phyloP scores from a whole-genome alignment of 345 rosid species.

The Sapria himalayana region DNA sequence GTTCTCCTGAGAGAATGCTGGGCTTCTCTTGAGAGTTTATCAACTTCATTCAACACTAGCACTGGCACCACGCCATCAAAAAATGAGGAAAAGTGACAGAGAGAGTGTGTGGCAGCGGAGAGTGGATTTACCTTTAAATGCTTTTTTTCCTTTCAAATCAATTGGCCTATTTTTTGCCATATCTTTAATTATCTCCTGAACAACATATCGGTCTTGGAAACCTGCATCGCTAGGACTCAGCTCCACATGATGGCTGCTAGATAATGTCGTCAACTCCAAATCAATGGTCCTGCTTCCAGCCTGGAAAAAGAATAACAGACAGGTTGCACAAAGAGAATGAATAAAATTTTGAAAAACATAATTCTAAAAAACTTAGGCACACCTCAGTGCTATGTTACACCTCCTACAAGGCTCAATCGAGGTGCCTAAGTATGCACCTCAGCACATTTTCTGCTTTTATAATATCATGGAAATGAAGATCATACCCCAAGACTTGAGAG shows the following conservation, averaged over 20 bases:
- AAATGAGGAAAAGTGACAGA: neutral
- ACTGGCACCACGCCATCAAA: slow-evolving; percentile 23
- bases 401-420: no score
- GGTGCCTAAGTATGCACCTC: no score
- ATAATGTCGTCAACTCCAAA: slow-evolving; percentile 67
- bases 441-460: no score
- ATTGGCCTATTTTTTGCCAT: slow-evolving; percentile 95
- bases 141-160: slow-evolving; percentile 68
- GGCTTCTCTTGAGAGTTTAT: slow-evolving; percentile 98
- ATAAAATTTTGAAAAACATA: no score
- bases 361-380: no score
- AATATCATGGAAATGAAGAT: no score
- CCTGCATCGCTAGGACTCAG: slow-evolving; percentile 91
- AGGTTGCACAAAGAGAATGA: neutral
- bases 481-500: no score
- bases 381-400: no score
- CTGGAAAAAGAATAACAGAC: no score
- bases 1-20: slow-evolving; percentile 96
- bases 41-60: slow-evolving; percentile 87
- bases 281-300: slow-evolving; percentile 81
- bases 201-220: slow-evolving; percentile 89
- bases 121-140: slow-evolving; percentile 60
- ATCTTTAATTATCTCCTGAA: slow-evolving; percentile 88
- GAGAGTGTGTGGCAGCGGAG: neutral
- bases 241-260: slow-evolving; percentile 81